Conservation (phyloP, 306 rosid genomes). For the Fagus crenata region DNA sequence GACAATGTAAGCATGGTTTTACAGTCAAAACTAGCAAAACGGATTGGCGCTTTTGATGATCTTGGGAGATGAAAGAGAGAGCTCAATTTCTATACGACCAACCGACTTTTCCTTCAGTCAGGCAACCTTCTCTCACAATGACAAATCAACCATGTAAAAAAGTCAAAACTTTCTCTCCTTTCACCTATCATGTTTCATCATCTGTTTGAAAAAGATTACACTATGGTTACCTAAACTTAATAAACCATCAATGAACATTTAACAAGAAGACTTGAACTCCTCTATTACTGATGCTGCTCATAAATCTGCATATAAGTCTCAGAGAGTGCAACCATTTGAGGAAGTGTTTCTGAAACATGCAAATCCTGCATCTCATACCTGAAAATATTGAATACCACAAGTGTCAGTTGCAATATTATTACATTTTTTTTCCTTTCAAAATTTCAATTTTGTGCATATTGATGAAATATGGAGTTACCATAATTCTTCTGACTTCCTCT, state of each 20-base stretch:
- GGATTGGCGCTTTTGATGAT: not conserved
- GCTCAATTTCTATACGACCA: not conserved
- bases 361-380: slow-evolving; percentile 99
- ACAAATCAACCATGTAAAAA: not conserved
- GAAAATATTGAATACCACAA: slow-evolving; percentile 6
- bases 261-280: not conserved
- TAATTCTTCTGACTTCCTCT: slow-evolving; percentile 84
- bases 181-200: not conserved
- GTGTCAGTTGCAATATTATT: slow-evolving; percentile 24
- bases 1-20: not conserved
- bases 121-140: not conserved
- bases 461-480: slow-evolving; percentile 51
- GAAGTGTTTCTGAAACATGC: slow-evolving; percentile 90
- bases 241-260: not conserved
- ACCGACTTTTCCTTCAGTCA: not conserved
- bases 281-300: slow-evolving; percentile 73
- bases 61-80: not conserved
- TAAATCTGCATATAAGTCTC: slow-evolving; percentile 96
- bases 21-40: not conserved
- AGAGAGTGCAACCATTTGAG: slow-evolving; percentile 95
- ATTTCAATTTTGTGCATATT: not conserved
- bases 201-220: not conserved
- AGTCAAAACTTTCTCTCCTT: not conserved
- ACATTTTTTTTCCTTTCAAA: not conserved
- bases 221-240: not conserved